These are phyloP conservation scores for Neurospora sp. DNA, from an alignment of 495 filamentous ascomycete species.

Conservation along the genomic window DNA sequence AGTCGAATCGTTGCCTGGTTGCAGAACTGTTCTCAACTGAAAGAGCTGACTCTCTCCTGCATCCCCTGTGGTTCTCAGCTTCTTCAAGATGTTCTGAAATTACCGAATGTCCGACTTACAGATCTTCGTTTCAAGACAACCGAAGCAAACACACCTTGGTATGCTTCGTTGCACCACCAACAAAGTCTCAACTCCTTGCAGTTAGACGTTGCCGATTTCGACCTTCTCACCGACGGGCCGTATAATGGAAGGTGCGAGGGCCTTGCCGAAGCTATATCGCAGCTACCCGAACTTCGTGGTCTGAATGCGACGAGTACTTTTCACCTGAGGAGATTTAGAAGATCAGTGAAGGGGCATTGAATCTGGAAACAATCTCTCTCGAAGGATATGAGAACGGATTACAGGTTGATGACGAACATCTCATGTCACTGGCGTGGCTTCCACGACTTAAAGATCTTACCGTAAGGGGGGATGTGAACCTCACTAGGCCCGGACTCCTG, in stretches of 20 bases:
- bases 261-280: neutral
- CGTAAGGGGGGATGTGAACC: neutral
- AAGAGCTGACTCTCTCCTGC: neutral
- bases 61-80: neutral
- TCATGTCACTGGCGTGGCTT: neutral
- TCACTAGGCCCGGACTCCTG: neutral
- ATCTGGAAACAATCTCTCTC: neutral
- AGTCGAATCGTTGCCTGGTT: neutral
- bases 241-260: neutral
- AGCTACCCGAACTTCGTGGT: neutral
- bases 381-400: no score
- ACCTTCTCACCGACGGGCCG: no score
- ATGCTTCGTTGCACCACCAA: neutral
- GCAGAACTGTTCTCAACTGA: neutral
- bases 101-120: neutral
- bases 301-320: no score
- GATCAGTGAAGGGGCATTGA: neutral
- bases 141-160: neutral
- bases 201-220: neutral
- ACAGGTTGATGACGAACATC: no score
- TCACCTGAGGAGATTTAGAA: no score
- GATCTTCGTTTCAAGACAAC: neutral
- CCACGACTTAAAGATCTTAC: neutral
- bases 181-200: neutral
- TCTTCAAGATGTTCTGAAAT: neutral